Conservation (phyloP, 108 stramenopile species). For the Nannochloropsis gaditana region DNA sequence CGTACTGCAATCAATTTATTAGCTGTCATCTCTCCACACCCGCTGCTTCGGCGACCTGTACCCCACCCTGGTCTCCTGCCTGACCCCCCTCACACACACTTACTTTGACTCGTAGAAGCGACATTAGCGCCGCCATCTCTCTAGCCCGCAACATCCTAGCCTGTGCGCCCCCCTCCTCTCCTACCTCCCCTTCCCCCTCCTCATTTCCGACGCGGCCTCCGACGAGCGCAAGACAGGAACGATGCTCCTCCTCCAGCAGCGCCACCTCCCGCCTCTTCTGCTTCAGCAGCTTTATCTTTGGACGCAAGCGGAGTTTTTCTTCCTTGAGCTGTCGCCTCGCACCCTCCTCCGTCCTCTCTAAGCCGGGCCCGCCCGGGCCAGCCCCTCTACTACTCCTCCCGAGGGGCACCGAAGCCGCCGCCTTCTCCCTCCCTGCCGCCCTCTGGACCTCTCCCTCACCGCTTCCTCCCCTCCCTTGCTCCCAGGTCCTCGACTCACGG, state of each 20-base stretch:
- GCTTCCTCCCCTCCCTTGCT: too few species aligned
- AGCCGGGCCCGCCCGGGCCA: too few species aligned
- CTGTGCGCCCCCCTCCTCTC: not conserved
- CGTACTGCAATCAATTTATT: too few species aligned
- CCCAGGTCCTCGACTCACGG: too few species aligned
- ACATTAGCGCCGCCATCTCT: not conserved
- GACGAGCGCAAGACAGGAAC: not conserved
- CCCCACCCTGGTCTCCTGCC: not conserved
- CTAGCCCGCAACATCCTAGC: not conserved
- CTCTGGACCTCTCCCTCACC: not conserved
- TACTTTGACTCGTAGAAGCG: not conserved
- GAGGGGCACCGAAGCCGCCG: too few species aligned
- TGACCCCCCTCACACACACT: not conserved
- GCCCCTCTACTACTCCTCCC: too few species aligned
- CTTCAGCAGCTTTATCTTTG: not conserved
- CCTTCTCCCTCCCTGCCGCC: not conserved
- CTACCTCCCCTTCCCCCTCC: not conserved
- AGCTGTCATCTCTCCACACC: too few species aligned
- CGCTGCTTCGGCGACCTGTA: too few species aligned
- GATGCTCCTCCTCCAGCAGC: not conserved
- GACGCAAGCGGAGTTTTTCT: not conserved
- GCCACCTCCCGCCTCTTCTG: not conserved
- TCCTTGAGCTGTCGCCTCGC: not conserved
- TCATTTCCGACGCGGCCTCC: not conserved
- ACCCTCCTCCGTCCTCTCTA: not conserved